These are phyloP conservation scores for Tuber microsphaerosporum DNA, from an alignment of 495 filamentous ascomycete genomes.

Conservation along the genomic window DNA sequence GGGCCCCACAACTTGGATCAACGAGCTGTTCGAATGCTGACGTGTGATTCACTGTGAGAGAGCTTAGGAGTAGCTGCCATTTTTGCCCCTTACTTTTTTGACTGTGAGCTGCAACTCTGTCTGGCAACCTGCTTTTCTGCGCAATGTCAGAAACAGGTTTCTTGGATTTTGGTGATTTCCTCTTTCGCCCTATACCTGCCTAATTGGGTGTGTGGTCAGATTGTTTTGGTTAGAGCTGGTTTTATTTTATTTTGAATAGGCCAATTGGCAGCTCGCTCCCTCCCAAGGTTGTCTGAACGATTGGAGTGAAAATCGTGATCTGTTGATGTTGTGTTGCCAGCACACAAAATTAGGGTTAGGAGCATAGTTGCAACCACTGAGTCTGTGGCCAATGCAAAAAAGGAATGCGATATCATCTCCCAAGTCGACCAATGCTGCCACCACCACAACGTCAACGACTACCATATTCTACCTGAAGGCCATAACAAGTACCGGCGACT, in stretches of 20 bases:
- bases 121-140: neutral
- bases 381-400: neutral
- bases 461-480: neutral
- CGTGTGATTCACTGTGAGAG: neutral
- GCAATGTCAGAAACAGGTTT: neutral
- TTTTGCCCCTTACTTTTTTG: neutral
- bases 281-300: neutral
- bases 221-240: neutral
- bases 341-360: slow-evolving; percentile 1
- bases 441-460: neutral
- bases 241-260: neutral
- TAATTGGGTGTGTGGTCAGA: neutral
- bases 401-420: neutral
- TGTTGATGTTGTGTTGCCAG: slow-evolving; percentile 1
- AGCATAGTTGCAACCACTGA: neutral
- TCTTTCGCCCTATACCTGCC: neutral
- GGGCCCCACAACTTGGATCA: neutral
- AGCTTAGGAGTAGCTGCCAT: neutral
- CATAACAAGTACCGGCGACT: neutral
- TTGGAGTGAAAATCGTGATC: neutral
- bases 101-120: neutral
- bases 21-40: slow-evolving; percentile 1
- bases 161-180: neutral
- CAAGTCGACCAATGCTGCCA: neutral
- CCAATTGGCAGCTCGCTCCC: neutral